A percentile compares a stretch with the other conserved stretches of the same genome.
These are phyloP conservation scores for Didymellaceae sp. DNA, from an alignment of 2,329 filamentous ascomycete species.

Conservation along the genomic window DNA sequence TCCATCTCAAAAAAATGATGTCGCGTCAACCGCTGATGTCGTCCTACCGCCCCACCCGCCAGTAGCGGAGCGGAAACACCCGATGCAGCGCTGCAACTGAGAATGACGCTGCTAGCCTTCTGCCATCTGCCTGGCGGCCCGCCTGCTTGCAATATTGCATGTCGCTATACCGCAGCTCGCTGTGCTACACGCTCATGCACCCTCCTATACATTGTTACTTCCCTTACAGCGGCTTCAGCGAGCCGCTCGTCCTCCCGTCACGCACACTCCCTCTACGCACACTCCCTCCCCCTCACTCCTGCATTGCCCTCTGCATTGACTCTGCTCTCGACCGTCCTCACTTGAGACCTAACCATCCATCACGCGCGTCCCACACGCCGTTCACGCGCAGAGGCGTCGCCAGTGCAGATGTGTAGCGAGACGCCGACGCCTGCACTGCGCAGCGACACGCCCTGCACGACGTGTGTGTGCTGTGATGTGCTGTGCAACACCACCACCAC, in stretches of 20 bases:
- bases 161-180: background rate
- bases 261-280: background rate
- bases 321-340: background rate
- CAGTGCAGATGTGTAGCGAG: conserved; percentile 6
- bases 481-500: no score
- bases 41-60: no score
- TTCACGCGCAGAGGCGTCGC: conserved; percentile 1
- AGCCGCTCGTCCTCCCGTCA: background rate
- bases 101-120: no score
- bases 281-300: background rate
- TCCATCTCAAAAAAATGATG: no score
- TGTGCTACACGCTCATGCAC: conserved; percentile 13
- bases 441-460: conserved; percentile 1
- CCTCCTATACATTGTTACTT: background rate
- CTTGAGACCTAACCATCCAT: background rate
- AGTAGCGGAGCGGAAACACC: no score
- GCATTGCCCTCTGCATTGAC: no score
- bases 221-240: no score
- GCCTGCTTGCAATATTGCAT: no score
- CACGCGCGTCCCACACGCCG: background rate
- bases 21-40: no score
- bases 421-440: background rate
- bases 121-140: no score
- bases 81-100: no score
- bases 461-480: no score